These are phyloP conservation scores for Pyricularia sp. DNA, from an alignment of 2,329 filamentous ascomycete genomes.

Conservation along the genomic window DNA sequence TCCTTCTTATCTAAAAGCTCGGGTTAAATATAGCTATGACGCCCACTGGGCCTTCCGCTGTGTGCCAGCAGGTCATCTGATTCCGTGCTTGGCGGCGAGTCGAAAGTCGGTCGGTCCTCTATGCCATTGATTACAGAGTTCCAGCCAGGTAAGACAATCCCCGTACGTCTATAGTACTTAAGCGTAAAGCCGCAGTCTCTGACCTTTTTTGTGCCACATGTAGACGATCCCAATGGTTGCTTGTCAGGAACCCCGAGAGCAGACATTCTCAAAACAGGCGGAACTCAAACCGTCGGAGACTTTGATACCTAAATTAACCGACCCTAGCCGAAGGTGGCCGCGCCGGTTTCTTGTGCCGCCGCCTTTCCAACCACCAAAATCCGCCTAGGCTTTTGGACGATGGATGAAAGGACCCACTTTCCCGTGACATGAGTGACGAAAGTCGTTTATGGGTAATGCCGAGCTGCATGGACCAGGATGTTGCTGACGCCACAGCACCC, in stretches of 20 bases:
- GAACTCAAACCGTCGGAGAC: slow-evolving; percentile 2
- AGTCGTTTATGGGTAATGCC: background rate
- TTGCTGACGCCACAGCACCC: background rate
- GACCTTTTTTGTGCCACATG: background rate
- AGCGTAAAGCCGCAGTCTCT: background rate
- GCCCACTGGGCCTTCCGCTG: background rate
- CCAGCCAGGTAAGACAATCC: background rate
- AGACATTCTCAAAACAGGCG: slow-evolving; percentile 1
- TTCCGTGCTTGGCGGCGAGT: background rate
- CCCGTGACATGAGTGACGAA: background rate
- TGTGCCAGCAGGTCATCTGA: background rate
- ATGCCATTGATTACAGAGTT: background rate
- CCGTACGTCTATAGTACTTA: background rate
- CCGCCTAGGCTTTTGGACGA: background rate
- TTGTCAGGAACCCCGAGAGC: background rate
- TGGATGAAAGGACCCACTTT: background rate
- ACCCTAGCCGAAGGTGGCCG: slow-evolving; percentile 18
- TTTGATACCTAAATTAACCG: slow-evolving; percentile 13
- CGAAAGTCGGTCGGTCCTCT: background rate
- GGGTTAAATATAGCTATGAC: background rate
- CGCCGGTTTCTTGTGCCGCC: background rate
- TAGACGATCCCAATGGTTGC: background rate
- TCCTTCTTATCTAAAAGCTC: background rate
- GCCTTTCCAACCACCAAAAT: background rate
- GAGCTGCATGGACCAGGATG: background rate